Conservation (phyloP, 495 filamentous ascomycete species). For the Friedmanniomyces simplex region DNA sequence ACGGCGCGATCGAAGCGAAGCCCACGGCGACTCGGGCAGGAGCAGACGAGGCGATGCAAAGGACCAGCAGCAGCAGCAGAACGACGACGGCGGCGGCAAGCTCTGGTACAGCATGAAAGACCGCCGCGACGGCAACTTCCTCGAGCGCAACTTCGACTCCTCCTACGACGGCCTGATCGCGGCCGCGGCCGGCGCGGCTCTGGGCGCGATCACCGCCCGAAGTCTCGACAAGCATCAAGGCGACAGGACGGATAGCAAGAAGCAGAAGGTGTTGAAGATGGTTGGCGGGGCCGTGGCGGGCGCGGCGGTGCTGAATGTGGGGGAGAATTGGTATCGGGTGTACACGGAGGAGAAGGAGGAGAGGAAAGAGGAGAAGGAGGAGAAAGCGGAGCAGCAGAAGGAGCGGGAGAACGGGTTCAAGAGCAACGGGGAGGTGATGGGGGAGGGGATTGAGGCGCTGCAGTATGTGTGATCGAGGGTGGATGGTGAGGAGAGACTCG, state of each 20-base stretch:
- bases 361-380: slow-evolving; percentile 10
- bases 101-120: slow-evolving; percentile 12
- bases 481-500: no score
- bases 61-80: background rate
- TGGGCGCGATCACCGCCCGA: slow-evolving; percentile 15
- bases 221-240: background rate
- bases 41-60: background rate
- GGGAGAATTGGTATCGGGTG: slow-evolving; percentile 14
- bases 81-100: background rate
- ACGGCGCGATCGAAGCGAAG: background rate
- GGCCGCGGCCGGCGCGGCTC: slow-evolving; percentile 13
- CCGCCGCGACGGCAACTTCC: slow-evolving; percentile 10
- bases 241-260: background rate
- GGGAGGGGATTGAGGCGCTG: background rate
- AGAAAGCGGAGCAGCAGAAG: background rate
- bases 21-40: background rate
- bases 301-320: slow-evolving; percentile 14
- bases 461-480: background rate
- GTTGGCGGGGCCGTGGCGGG: slow-evolving; percentile 11
- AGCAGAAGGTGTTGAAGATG: slow-evolving; percentile 6
- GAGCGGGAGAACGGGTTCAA: background rate
- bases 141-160: slow-evolving; percentile 16
- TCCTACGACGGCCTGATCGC: slow-evolving; percentile 17
- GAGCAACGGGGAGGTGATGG: background rate
- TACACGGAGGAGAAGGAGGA: slow-evolving; percentile 19